Conservation (phyloP, 148 eudicot species). For the Chenopodium suecicum region DNA sequence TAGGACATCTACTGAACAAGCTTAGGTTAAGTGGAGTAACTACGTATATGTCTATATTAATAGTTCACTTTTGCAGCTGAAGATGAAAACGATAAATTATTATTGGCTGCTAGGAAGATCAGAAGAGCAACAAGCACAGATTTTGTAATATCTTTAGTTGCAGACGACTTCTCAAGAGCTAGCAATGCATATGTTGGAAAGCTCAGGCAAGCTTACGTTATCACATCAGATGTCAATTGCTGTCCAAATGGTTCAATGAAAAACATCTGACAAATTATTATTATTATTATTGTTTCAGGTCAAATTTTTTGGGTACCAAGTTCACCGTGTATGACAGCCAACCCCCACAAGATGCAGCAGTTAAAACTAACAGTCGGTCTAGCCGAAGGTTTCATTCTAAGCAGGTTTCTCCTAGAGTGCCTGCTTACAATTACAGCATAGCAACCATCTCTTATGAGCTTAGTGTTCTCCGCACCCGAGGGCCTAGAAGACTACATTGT, state of each 20-base stretch:
- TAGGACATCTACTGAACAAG: not conserved
- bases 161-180: slow-evolving; percentile 82
- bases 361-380: slow-evolving; percentile 36
- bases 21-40: not conserved
- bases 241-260: not conserved
- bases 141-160: slow-evolving; percentile 75
- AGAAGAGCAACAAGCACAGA: slow-evolving; percentile 78
- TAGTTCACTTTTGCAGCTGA: slow-evolving; percentile 52
- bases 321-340: slow-evolving; percentile 80
- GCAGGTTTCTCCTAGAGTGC: slow-evolving; percentile 75
- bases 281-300: slow-evolving; percentile 41
- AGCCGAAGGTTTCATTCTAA: slow-evolving; percentile 66
- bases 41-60: not conserved
- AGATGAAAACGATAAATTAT: slow-evolving; percentile 67
- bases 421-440: slow-evolving; percentile 63
- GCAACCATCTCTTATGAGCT: slow-evolving; percentile 80
- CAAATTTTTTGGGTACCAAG: slow-evolving; percentile 91
- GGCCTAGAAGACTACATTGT: slow-evolving; percentile 78
- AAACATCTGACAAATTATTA: slow-evolving; percentile 4
- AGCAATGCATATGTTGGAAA: slow-evolving; percentile 84
- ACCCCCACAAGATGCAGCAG: slow-evolving; percentile 46
- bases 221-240: not conserved
- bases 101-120: slow-evolving; percentile 76
- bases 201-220: slow-evolving; percentile 52
- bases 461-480: slow-evolving; percentile 82